These are phyloP conservation scores for Abelmoschus esculentus DNA, from an alignment of 345 rosid species.

Conservation along the genomic window DNA sequence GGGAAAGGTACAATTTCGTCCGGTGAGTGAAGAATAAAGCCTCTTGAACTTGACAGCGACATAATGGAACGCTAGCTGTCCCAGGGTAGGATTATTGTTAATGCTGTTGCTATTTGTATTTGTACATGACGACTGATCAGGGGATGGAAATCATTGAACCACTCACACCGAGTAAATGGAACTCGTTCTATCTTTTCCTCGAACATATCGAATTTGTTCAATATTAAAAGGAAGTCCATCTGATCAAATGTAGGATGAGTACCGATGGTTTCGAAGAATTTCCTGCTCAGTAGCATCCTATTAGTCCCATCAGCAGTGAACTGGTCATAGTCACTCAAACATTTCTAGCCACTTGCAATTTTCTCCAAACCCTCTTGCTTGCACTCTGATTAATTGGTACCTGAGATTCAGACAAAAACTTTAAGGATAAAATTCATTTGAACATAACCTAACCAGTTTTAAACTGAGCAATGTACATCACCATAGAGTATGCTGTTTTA, in stretches of 20 bases:
- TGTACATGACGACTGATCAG: constrained; percentile 49
- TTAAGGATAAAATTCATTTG: background rate
- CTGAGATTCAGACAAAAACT: constrained; percentile 30
- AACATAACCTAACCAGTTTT: background rate
- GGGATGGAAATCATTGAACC: constrained; percentile 93
- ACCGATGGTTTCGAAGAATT: constrained; percentile 78
- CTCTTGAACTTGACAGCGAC: constrained; percentile 84
- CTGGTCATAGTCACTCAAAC: constrained; percentile 88
- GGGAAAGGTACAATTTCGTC: constrained; percentile 62
- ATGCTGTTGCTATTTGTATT: constrained; percentile 44
- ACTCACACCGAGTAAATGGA: constrained; percentile 60
- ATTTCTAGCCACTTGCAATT: constrained; percentile 98
- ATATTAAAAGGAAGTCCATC: constrained; percentile 82
- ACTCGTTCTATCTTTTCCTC: constrained; percentile 73
- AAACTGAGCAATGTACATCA: background rate
- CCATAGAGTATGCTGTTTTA: background rate
- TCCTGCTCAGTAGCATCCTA: constrained; percentile 69
- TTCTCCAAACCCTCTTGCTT: constrained; percentile 78
- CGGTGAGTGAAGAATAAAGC: constrained; percentile 61
- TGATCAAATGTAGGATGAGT: constrained; percentile 76
- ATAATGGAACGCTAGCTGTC: constrained; percentile 78
- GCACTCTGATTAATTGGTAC: constrained; percentile 89
- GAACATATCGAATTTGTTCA: constrained; percentile 80
- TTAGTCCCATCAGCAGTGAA: constrained; percentile 48
- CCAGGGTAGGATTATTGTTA: constrained; percentile 20